A percentile compares a stretch with the other conserved stretches of the same genome.
phyloP scores from a whole-genome alignment of 495 filamentous ascomycete species.

The Penicillium macrosclerotiorum region DNA sequence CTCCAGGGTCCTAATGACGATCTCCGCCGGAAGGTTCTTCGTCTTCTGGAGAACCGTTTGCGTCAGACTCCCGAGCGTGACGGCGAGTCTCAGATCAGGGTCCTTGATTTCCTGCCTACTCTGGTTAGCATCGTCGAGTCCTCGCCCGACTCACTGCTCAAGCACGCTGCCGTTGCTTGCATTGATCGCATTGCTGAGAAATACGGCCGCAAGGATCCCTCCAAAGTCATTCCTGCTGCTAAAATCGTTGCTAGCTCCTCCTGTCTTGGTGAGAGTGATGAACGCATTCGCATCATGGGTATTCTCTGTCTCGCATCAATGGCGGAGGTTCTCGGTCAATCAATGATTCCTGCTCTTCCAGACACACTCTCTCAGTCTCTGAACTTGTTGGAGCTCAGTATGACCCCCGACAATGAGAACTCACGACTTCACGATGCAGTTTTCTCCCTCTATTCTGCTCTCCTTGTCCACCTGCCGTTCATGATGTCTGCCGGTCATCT shows the following conservation, averaged over 20 bases:
- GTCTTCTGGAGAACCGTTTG: conserved; percentile 72
- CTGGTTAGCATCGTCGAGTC: conserved; percentile 70
- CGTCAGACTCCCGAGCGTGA: conserved; percentile 65
- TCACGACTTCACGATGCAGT: conserved; percentile 73
- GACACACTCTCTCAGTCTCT: conserved; percentile 68
- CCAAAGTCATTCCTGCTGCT: conserved; percentile 62
- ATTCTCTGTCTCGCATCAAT: conserved; percentile 86
- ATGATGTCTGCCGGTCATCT: conserved; percentile 77
- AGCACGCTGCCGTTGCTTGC: conserved; percentile 78
- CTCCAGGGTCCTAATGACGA: conserved; percentile 68
- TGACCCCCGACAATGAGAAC: conserved; percentile 52
- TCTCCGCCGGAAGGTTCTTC: conserved; percentile 75
- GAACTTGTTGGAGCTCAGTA: conserved; percentile 60
- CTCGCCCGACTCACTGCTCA: conserved; percentile 67
- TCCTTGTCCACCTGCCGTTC: conserved; percentile 79
- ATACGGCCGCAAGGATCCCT: conserved; percentile 83
- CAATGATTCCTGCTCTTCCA: conserved; percentile 79
- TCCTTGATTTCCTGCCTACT: conserved; percentile 76
- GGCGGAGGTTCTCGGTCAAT: conserved; percentile 80
- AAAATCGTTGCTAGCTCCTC: conserved; percentile 70
- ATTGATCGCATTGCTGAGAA: conserved; percentile 87
- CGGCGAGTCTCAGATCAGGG: conserved; percentile 59
- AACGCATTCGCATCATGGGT: conserved; percentile 71
- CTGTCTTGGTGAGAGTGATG: conserved; percentile 71
- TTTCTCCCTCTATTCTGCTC: conserved; percentile 70